phyloP scores from a whole-genome alignment of 2,329 filamentous ascomycete species.

The Talaromyces piceae region DNA sequence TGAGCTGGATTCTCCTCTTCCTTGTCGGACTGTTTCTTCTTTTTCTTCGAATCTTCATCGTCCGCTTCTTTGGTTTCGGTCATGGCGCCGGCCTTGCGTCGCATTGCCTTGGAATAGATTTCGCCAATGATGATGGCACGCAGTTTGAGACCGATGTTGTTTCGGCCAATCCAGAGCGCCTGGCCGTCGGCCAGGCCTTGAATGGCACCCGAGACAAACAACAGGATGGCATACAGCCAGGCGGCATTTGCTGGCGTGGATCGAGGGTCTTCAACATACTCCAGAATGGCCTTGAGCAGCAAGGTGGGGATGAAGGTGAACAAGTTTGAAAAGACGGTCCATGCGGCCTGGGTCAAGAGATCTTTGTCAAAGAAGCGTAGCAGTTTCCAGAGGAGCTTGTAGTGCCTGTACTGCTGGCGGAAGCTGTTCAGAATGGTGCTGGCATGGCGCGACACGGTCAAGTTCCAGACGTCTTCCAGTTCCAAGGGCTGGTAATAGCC shows the following conservation, averaged over 20 bases:
- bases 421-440: conserved; percentile 72
- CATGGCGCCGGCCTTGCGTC: conserved; percentile 77
- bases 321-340: conserved; percentile 70
- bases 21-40: conserved; percentile 17
- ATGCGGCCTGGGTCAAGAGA: conserved; percentile 68
- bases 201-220: conserved; percentile 74
- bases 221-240: conserved; percentile 89
- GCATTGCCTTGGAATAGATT: conserved; percentile 90
- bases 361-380: conserved; percentile 74
- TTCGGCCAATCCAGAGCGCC: conserved; percentile 86
- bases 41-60: conserved; percentile 39
- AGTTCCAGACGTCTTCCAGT: conserved; percentile 83
- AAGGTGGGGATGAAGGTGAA: conserved; percentile 90
- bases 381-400: conserved; percentile 69
- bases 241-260: conserved; percentile 74
- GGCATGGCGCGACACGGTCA: conserved; percentile 82
- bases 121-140: conserved; percentile 95
- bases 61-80: conserved; percentile 63
- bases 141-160: conserved; percentile 87
- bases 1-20: conserved; percentile 48
- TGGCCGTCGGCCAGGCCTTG: conserved; percentile 79
- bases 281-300: conserved; percentile 80
- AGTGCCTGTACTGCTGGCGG: conserved; percentile 75
- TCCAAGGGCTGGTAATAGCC: conserved; percentile 82
- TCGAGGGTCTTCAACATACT: conserved; percentile 82